phyloP scores from a whole-genome alignment of 306 rosid species.

The Cicer yamashitae region DNA sequence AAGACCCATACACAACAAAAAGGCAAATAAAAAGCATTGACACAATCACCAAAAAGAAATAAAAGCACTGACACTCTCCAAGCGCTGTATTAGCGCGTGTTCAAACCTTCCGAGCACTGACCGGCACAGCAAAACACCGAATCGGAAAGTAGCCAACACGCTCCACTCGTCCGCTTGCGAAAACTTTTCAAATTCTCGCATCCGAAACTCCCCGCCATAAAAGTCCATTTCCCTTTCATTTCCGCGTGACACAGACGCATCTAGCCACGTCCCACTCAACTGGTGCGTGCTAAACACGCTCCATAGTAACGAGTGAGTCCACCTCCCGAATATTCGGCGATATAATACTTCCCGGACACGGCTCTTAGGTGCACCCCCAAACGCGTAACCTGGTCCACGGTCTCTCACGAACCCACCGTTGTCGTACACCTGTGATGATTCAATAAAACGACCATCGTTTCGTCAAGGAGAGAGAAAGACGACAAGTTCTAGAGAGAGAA shows the following conservation, averaged over 20 bases:
- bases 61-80: conserved; percentile 11
- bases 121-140: neutral
- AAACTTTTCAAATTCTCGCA: conserved; percentile 49
- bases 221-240: neutral
- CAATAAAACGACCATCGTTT: conserved; percentile 60
- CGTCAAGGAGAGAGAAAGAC: conserved; percentile 47
- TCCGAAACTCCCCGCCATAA: conserved; percentile 51
- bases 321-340: conserved; percentile 34
- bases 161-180: conserved; percentile 34
- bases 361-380: conserved; percentile 55
- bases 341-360: conserved; percentile 69
- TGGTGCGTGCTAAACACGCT: neutral
- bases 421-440: conserved; percentile 79
- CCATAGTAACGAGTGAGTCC: neutral
- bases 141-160: conserved; percentile 18
- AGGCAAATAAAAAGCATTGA: neutral
- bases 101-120: neutral
- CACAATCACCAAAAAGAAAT: neutral
- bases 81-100: conserved; percentile 43
- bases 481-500: conserved; percentile 72
- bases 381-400: conserved; percentile 58
- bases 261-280: neutral
- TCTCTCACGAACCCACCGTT: conserved; percentile 54
- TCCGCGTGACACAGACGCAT: neutral
- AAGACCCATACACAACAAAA: neutral